Conservation (phyloP, 1,139 yeast species). For the Hyphopichia wangnamkhiaoensis region DNA sequence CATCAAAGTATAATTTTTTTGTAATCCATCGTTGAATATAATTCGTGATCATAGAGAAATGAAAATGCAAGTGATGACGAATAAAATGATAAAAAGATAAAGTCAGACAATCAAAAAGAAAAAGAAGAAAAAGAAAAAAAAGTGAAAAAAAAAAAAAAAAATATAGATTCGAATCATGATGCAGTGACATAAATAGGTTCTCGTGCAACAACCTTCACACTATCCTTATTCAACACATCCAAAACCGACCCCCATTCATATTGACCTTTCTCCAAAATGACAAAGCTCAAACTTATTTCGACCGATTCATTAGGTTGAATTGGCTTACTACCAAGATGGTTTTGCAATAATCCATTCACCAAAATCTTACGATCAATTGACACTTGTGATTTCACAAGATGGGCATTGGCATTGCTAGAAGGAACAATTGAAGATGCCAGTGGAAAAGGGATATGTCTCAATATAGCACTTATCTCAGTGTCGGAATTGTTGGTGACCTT, state of each 20-base stretch:
- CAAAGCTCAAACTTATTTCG: slow-evolving; percentile 52
- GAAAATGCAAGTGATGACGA: not conserved
- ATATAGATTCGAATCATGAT: slow-evolving; percentile 12
- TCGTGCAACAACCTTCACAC: slow-evolving; percentile 24
- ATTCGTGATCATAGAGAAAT: not conserved
- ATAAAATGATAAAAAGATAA: no score
- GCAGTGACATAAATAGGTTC: slow-evolving; percentile 39
- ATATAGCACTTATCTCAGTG: slow-evolving; percentile 49
- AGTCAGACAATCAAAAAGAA: not conserved
- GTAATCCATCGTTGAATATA: not conserved
- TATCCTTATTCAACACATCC: slow-evolving; percentile 42
- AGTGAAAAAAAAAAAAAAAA: not conserved
- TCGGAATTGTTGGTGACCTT: slow-evolving; percentile 47
- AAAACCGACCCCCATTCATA: slow-evolving; percentile 78
- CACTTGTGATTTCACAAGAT: slow-evolving; percentile 17
- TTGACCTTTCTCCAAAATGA: slow-evolving; percentile 68
- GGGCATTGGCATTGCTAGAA: slow-evolving; percentile 13
- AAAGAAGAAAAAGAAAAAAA: slow-evolving; percentile 1
- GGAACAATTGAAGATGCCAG: slow-evolving; percentile 19
- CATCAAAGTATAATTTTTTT: not conserved
- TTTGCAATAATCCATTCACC: slow-evolving; percentile 67
- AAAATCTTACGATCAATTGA: slow-evolving; percentile 54
- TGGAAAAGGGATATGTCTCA: slow-evolving; percentile 66
- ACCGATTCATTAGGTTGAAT: slow-evolving; percentile 45
- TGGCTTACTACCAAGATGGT: slow-evolving; percentile 35